Evolutionary conservation across 345 rosid genomes (phyloP), one percentile per base, ranked within the genome.

Genomic region (Gossypium ekmanianum): DNA sequence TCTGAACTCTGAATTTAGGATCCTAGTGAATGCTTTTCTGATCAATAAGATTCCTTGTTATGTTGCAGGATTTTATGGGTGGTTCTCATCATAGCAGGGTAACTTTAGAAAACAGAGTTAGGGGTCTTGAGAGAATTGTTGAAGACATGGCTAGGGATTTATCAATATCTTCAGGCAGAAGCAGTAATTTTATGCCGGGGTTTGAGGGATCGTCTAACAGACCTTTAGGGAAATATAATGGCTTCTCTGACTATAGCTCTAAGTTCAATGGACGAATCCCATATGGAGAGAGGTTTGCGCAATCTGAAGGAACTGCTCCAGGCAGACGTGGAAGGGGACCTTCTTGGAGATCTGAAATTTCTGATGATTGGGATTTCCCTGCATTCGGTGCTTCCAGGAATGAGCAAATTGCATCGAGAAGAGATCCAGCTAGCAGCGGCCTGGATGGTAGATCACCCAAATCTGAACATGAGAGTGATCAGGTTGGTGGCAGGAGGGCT

Each of bases 51-150:
- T 43, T 9, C 72, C 75, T 58, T 75, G 59, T 55, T 69, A 18
- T 63, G 18, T 74, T 86, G 81, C 86, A 95, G 92, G 99, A 96
- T 78, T 93, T 93, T 79, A 96, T 96, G 91, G 99, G 99, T 67
- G 98, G 99, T 43, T 96, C 99, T 79, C 97, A 89, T 80, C 84
- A 90, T 79, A 88, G 97, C 88, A 96, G 93, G 97, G 77, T 90
- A 74, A 92, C 97, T 34, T 82, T 93, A 76, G 97, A 96, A 79
- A 88, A 91, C 85, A 88, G 99, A 76, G 98, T 92, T 56, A 89
- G 94, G 82, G 98, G 94, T 74, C 97, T 96, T 77, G 99, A 93
- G 89, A 91, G 98, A 87, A 84, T 88, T 83, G 94, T 96, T 67
- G 95, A 96, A 86, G 97, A 87, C 77, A 91, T 96, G 97, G 98